A percentile compares a stretch with the other conserved stretches of the same genome.
Conservation (phyloP, 768 basidiomycete genomes). For the Heimioporus sp. region DNA sequence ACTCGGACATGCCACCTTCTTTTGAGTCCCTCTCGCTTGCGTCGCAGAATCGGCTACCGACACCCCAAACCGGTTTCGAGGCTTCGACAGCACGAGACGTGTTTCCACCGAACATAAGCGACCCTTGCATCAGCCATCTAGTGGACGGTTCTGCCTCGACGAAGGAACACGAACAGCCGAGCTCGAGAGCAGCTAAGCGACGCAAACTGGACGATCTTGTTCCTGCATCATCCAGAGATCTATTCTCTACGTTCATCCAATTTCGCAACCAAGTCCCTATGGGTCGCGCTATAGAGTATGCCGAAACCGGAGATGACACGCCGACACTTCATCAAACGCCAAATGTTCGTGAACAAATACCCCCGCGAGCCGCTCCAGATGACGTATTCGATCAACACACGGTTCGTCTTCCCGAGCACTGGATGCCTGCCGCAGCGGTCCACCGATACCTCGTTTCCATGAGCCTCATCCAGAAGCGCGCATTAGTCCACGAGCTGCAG, state of each 20-base stretch:
- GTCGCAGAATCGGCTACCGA: conserved; percentile 14
- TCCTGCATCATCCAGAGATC: conserved; percentile 23
- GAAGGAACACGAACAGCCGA: neutral
- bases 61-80: conserved; percentile 1
- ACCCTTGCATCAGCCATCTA: neutral
- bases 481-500: conserved; percentile 51
- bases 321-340: conserved; percentile 3
- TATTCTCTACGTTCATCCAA: conserved; percentile 25
- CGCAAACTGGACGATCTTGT: conserved; percentile 24
- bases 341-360: conserved; percentile 12
- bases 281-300: conserved; percentile 2
- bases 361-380: conserved; percentile 32
- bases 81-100: conserved; percentile 1
- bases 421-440: conserved; percentile 28
- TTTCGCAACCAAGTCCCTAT: conserved; percentile 20
- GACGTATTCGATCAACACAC: conserved; percentile 46
- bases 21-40: conserved; percentile 27
- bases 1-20: conserved; percentile 9
- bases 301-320: conserved; percentile 13
- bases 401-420: conserved; percentile 37
- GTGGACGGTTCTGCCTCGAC: neutral
- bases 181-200: conserved; percentile 16
- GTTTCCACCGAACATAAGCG: conserved; percentile 5
- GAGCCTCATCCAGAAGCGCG: conserved; percentile 64
- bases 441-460: conserved; percentile 74